phyloP scores from a whole-genome alignment of 208 protist species.

The Leishmania arabica region DNA sequence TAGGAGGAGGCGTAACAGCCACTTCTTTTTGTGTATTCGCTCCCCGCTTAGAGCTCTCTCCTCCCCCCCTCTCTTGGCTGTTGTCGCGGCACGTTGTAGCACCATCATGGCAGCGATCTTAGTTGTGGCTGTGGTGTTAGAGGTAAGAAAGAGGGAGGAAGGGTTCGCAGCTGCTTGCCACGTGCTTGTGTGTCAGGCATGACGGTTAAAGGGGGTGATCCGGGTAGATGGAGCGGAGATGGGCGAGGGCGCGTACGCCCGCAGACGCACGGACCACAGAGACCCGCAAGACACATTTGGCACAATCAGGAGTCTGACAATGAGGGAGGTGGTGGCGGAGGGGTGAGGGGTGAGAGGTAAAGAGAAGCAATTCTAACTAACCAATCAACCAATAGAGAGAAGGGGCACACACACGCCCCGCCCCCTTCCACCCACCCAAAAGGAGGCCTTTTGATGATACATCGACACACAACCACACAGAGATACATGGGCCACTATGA shows the following conservation, averaged over 20 bases:
- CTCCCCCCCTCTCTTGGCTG: not conserved
- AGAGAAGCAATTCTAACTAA: not conserved
- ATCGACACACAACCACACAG: not conserved
- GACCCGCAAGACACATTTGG: not conserved
- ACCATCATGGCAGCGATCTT: not conserved
- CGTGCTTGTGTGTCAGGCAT: not conserved
- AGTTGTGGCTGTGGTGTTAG: not conserved
- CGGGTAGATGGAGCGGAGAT: not conserved
- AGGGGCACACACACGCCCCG: not conserved
- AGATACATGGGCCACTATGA: not conserved
- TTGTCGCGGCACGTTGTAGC: not conserved
- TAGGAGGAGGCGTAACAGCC: too few species aligned
- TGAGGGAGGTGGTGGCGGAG: not conserved
- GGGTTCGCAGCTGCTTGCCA: not conserved
- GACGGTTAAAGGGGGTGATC: not conserved
- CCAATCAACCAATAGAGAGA: not conserved
- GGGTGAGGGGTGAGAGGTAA: not conserved
- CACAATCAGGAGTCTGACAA: not conserved
- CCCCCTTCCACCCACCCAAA: not conserved
- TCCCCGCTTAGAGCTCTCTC: not conserved
- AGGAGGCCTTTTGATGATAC: slow-evolving; percentile 2
- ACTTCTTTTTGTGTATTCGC: not conserved
- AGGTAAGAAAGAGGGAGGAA: slow-evolving; percentile 3
- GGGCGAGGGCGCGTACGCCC: not conserved
- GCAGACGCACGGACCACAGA: not conserved